Evolutionary conservation across 768 basidiomycete species (phyloP).

Genomic region (Pulveroboletus ravenelii): DNA sequence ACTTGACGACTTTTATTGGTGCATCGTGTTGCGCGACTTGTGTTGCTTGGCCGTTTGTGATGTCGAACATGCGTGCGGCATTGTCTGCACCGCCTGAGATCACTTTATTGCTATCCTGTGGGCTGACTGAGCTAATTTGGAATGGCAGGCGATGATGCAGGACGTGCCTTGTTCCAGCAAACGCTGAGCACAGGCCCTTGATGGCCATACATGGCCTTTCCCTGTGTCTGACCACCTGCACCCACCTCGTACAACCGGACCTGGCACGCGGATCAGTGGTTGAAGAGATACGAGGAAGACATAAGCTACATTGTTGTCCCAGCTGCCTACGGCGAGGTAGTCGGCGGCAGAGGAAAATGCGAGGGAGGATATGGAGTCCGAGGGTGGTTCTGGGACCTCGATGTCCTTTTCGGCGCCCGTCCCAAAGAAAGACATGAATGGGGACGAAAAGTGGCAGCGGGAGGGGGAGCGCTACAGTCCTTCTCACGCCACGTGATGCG

Average conservation of each 20-base stretch:
- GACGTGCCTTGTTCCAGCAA: slow-evolving; percentile 81
- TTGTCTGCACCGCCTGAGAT: slow-evolving; percentile 95
- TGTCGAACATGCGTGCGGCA: slow-evolving; percentile 89
- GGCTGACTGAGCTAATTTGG: slow-evolving; percentile 4
- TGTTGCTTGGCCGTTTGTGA: slow-evolving; percentile 70
- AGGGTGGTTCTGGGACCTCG: slow-evolving; percentile 74
- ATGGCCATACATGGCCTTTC: slow-evolving; percentile 87
- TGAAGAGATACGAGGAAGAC: background rate
- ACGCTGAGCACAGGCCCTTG: slow-evolving; percentile 86
- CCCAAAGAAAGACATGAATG: slow-evolving; percentile 42
- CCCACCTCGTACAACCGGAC: slow-evolving; percentile 92
- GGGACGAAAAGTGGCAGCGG: too few species aligned
- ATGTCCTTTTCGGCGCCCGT: slow-evolving; percentile 63
- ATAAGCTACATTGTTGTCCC: slow-evolving; percentile 78
- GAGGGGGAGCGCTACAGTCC: background rate
- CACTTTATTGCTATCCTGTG: slow-evolving; percentile 82
- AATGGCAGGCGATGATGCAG: background rate
- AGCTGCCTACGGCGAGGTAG: slow-evolving; percentile 87
- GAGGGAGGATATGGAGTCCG: slow-evolving; percentile 83
- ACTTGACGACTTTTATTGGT: slow-evolving; percentile 77
- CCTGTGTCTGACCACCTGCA: slow-evolving; percentile 71
- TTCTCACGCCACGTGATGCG: slow-evolving; percentile 23
- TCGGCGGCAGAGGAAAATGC: slow-evolving; percentile 83
- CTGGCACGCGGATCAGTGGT: slow-evolving; percentile 35
- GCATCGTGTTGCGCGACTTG: slow-evolving; percentile 92